Evolutionary conservation across 2,329 filamentous ascomycete species (phyloP).

Genomic region (Colletotrichum tofieldiae): DNA sequence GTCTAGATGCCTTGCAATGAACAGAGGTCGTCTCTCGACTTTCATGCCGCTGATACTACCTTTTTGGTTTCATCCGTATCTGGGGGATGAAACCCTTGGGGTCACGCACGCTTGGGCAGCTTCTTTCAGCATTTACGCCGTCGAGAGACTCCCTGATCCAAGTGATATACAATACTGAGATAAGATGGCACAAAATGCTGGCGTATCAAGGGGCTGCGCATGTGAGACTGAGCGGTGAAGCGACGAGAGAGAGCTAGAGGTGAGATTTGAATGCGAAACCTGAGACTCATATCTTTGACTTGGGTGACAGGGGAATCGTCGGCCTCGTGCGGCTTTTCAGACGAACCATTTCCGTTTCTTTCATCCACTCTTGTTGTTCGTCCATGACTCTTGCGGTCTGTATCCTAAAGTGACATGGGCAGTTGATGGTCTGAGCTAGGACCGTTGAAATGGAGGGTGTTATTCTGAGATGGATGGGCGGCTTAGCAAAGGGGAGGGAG

Average conservation of each 20-base stretch:
- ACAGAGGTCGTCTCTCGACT: conserved; percentile 1
- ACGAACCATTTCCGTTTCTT: conserved; percentile 9
- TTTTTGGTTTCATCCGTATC: conserved; percentile 28
- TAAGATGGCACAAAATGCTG: background rate
- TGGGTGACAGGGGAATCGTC: conserved; percentile 1
- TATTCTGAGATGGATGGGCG: background rate
- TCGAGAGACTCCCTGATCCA: background rate
- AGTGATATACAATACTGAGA: background rate
- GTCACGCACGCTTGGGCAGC: conserved; percentile 17
- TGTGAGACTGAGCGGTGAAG: conserved; percentile 1
- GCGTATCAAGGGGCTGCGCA: background rate
- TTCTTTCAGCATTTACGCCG: conserved; percentile 21
- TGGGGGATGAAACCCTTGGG: conserved; percentile 32
- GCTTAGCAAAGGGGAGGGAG: conserved; percentile 4
- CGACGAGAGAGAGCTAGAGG: background rate
- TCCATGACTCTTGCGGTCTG: background rate
- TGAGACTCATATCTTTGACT: conserved; percentile 10
- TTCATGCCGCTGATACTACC: conserved; percentile 20
- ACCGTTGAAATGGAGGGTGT: background rate
- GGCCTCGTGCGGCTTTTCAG: conserved; percentile 3
- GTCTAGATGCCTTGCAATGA: background rate
- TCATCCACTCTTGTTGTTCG: background rate
- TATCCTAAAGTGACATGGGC: background rate
- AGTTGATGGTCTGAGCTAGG: background rate
- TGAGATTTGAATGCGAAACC: conserved; percentile 8